phyloP scores from a whole-genome alignment of 306 rosid species.

The Dalbergia cultrata region DNA sequence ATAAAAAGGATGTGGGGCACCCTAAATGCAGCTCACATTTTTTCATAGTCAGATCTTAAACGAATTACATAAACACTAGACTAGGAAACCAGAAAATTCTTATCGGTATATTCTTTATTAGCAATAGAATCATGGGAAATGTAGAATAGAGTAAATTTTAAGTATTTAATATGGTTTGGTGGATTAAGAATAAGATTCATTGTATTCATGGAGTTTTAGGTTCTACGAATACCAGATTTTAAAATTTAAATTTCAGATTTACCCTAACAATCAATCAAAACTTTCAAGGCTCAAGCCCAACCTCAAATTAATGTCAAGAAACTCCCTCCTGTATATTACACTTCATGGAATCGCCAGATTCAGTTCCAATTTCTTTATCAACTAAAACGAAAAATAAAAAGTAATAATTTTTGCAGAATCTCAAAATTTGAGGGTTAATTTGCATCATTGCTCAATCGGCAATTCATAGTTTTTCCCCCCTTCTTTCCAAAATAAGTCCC shows the following conservation, averaged over 20 bases:
- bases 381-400: not conserved
- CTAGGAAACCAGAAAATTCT: slow-evolving; percentile 4
- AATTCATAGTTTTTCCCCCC: not conserved
- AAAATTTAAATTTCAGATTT: slow-evolving; percentile 22
- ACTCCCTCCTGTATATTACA: not conserved
- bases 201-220: not conserved
- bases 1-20: not conserved
- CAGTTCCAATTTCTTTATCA: not conserved
- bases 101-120: not conserved
- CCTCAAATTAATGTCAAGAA: not conserved
- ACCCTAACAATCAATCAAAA: slow-evolving; percentile 14
- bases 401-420: not conserved
- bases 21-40: slow-evolving; percentile 1
- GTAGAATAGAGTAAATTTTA: slow-evolving; percentile 3
- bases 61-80: not conserved
- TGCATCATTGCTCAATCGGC: not conserved
- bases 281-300: slow-evolving; percentile 17
- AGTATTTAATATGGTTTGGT: slow-evolving; percentile 8
- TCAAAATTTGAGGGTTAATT: slow-evolving; percentile 24
- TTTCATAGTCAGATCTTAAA: slow-evolving; percentile 2
- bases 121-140: slow-evolving; percentile 14
- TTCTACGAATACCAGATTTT: not conserved
- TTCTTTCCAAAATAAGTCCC: not conserved
- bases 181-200: not conserved
- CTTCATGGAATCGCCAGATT: slow-evolving; percentile 1